Evolutionary conservation across 164 flowering plant species (phyloP), one percentile per base, ranked within the genome.

Genomic region (Litsea cubeba): DNA sequence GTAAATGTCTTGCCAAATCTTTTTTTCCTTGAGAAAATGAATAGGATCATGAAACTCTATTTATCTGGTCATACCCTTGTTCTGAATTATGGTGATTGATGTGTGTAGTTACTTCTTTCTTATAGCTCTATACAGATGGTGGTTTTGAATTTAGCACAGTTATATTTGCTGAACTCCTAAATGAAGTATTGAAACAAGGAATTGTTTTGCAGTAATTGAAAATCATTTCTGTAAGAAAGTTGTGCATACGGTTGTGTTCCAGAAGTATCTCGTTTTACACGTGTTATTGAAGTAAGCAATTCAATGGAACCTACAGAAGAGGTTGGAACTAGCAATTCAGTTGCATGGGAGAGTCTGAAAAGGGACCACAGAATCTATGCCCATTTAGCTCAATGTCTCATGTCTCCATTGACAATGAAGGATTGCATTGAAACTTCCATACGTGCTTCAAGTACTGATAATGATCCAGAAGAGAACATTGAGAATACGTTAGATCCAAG

Each of bases 381-480:
- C 6, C 78, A 79, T 62, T 77, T 95, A 71, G 89, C 89, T 76
- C 82, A 71, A 62, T 84, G 80, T 32, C 80, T 83, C 62, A 58
- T 75, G n/a, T 73, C 86, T 57, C 62, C 62, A 40, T 25, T 68
- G 25, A 67, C 26, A 24, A 57, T n/a, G 28, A 60, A 64, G 4
- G 77, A 77, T 69, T 90, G 90, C 81, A 85, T 93, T 32, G 32
- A 28, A 6, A 77, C 74, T 35, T 87, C 98, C 50, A 74, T 93
- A 17, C 22, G 86, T 79, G 99, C 99, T 50, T 92, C 98, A 30
- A 95, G 98, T 84, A 95, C 99, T 30, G 98, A 95, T 80, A 84
- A 88, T 78, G 81, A 78, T 80, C 98, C 99, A 0, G 83, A 72
- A 58, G 97, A 93, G 79, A 86, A 90, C 73, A 84, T 95, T 66